Evolutionary conservation across 371 early-diverging fungal species (phyloP).

Genomic region (Rhizomucor miehei): DNA sequence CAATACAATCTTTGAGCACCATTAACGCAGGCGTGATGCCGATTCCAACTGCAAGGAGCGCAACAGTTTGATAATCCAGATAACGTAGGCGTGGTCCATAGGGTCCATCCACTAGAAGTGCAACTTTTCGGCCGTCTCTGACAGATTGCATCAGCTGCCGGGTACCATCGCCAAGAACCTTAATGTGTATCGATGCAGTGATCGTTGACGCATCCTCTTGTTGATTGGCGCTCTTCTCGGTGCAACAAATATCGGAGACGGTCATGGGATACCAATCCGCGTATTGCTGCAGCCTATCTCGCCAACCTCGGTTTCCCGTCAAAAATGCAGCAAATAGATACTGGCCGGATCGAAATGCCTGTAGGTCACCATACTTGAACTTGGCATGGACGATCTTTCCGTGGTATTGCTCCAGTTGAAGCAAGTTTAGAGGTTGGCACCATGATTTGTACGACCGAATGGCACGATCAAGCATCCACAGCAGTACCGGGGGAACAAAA

Average conservation of each 20-base stretch:
- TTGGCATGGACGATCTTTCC: constrained; percentile 34
- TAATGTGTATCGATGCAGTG: constrained; percentile 25
- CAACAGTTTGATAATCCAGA: constrained; percentile 37
- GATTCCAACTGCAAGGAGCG: constrained; percentile 37
- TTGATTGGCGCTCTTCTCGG: no score
- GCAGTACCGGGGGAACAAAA: constrained; percentile 34
- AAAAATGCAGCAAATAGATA: constrained; percentile 39
- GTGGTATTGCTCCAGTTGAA: background rate
- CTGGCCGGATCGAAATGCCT: constrained; percentile 38
- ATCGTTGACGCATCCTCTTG: background rate
- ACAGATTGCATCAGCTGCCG: constrained; percentile 7
- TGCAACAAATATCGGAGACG: constrained; percentile 27
- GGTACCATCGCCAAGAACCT: constrained; percentile 38
- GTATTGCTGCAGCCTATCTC: constrained; percentile 14
- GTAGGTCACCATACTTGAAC: constrained; percentile 25
- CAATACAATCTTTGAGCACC: constrained; percentile 37
- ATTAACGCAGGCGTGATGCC: constrained; percentile 45
- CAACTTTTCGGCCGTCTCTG: constrained; percentile 5
- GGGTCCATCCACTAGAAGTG: constrained; percentile 39
- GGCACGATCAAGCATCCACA: constrained; percentile 41
- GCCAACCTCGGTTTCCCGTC: background rate
- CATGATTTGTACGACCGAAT: constrained; percentile 43
- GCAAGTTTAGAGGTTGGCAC: constrained; percentile 7
- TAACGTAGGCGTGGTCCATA: constrained; percentile 41
- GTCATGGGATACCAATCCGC: constrained; percentile 49